Conservation (phyloP, 2,329 filamentous ascomycete genomes). For the Herpotrichia juniperi region DNA sequence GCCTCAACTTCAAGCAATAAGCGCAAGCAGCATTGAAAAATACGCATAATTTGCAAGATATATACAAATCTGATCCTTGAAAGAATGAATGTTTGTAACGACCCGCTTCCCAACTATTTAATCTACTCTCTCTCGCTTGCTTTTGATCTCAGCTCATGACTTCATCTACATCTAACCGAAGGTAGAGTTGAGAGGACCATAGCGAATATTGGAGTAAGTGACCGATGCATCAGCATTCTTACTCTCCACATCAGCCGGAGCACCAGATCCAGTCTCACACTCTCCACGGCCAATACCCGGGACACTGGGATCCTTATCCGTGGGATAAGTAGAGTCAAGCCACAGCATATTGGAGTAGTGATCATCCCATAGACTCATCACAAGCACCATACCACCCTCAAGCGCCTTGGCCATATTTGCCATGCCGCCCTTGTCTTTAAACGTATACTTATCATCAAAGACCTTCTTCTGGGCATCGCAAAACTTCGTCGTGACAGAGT, state of each 20-base stretch:
- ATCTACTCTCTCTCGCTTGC: not conserved
- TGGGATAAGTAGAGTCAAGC: conserved; percentile 69
- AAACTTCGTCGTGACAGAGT: conserved; percentile 60
- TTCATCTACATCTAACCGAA: conserved; percentile 9
- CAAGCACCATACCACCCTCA: conserved; percentile 63
- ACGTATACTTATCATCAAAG: conserved; percentile 60
- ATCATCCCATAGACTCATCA: conserved; percentile 66
- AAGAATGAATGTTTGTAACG: not conserved
- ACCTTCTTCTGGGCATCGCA: conserved; percentile 60
- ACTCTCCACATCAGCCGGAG: conserved; percentile 21
- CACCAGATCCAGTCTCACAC: conserved; percentile 17
- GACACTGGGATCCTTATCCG: conserved; percentile 18
- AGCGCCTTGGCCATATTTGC: conserved; percentile 26
- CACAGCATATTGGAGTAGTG: conserved; percentile 71
- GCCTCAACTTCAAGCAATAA: too few species aligned
- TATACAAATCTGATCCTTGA: not conserved
- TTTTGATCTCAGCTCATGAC: not conserved
- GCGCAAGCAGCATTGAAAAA: too few species aligned
- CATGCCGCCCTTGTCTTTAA: conserved; percentile 55
- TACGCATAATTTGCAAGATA: not conserved
- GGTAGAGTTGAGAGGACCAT: conserved; percentile 21
- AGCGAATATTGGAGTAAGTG: conserved; percentile 25
- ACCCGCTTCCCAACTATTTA: not conserved
- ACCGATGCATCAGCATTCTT: conserved; percentile 14
- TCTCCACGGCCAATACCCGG: conserved; percentile 20